Evolutionary conservation across 2,329 filamentous ascomycete species (phyloP), one percentile per base, ranked within the genome.

Genomic region (Penicillium occitanis): DNA sequence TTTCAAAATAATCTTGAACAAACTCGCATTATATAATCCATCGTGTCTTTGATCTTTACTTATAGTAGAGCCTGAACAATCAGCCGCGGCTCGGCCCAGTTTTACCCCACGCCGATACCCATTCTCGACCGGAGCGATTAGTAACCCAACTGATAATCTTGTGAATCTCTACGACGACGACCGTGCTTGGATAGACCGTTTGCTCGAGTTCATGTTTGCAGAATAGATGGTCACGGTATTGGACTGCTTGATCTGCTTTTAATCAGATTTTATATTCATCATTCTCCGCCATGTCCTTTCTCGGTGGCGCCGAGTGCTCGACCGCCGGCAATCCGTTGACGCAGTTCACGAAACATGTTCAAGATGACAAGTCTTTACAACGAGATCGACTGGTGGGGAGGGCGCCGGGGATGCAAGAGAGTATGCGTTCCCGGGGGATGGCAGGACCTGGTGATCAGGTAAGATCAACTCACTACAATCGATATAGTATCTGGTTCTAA

Each of bases 311-410:
- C 73, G 95, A 98, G 83, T 99, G 95, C 85, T 98, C 94, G 65
- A 96, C 95, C 68, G 93, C 91, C 70, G 92, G 90, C 75, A 99
- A 99, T 80, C 95, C 96, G 66, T 88, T 99, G 74, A 94, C 92
- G 77, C 95, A 98, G 84, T 96, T 99, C 79, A 92, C 93, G 70
- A 99, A 99, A 81, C 93, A 97, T 79, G 92, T 95, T 66, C 91
- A 96, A 76, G 92, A 96, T 85, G 95, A 99, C 83, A 96, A 93
- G 81, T 95, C 91, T 66, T 83, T 98, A 66, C 95, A 98, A 81
- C 87, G 93, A 74, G 95, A 99, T 79, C 88, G 95, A 67, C 84
- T 98, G 68, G 89, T 91, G 67, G 92, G 91, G 69, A 84, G 90
- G 70, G 89, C 88, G 0, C 90, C 91, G 0, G 88, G 86, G 51